Conservation (phyloP, 2,329 filamentous ascomycete genomes). For the Trichoderma hamatum region DNA sequence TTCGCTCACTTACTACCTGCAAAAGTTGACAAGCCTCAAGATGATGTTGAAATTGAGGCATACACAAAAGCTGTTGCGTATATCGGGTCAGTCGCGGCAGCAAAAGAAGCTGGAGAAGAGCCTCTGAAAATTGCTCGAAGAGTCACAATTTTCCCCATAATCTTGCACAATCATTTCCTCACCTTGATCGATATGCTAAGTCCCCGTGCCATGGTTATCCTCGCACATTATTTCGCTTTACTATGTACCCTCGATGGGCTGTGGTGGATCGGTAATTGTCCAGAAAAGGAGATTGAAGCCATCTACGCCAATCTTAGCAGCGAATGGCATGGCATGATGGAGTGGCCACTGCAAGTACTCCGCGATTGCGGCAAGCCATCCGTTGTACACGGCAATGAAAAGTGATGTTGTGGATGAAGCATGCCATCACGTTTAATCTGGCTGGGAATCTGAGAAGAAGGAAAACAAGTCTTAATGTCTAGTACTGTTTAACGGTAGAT, state of each 20-base stretch:
- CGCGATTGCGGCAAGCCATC: neutral
- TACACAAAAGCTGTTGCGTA: slow-evolving; percentile 25
- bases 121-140: slow-evolving; percentile 24
- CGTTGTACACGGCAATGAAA: no score
- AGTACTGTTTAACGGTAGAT: neutral
- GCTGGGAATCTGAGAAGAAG: neutral
- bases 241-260: slow-evolving; percentile 8
- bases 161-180: slow-evolving; percentile 29
- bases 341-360: slow-evolving; percentile 24
- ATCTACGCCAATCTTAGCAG: slow-evolving; percentile 13
- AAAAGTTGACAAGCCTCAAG: neutral
- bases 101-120: slow-evolving; percentile 26
- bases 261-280: slow-evolving; percentile 23
- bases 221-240: slow-evolving; percentile 31
- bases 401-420: neutral
- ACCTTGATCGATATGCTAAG: slow-evolving; percentile 23
- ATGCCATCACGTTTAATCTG: neutral
- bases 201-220: slow-evolving; percentile 30
- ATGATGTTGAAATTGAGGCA: slow-evolving; percentile 23
- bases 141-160: slow-evolving; percentile 27
- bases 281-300: slow-evolving; percentile 25
- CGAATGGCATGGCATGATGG: slow-evolving; percentile 25
- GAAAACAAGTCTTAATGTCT: neutral
- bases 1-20: neutral
- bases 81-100: slow-evolving; percentile 27